Conservation (phyloP, 257 asterid genomes). For the Misopates orontium region DNA sequence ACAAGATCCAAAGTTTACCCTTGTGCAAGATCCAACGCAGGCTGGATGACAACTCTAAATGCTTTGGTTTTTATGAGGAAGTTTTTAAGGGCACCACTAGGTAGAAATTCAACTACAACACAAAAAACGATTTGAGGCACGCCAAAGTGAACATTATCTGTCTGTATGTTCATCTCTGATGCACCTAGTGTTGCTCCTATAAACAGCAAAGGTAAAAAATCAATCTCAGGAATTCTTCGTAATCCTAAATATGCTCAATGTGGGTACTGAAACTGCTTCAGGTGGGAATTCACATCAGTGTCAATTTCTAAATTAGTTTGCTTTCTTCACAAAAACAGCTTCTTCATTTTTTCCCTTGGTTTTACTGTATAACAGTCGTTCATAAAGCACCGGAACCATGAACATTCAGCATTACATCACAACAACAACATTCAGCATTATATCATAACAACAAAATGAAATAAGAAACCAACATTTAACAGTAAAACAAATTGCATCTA, state of each 20-base stretch:
- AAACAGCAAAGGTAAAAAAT: slow-evolving; percentile 45
- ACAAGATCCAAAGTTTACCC: slow-evolving; percentile 45
- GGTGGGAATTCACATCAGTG: too few relatives aligned
- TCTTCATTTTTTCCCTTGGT: too few relatives aligned
- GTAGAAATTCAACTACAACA: slow-evolving; percentile 77
- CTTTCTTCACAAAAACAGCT: not conserved
- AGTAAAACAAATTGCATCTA: not conserved
- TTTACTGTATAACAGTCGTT: too few relatives aligned
- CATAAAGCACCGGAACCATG: too few relatives aligned
- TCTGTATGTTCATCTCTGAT: slow-evolving; percentile 57
- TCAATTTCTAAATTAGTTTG: not conserved
- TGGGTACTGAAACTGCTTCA: not conserved
- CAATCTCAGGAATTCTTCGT: not conserved
- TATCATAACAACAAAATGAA: too few relatives aligned
- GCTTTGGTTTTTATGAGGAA: slow-evolving; percentile 75
- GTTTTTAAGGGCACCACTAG: slow-evolving; percentile 74
- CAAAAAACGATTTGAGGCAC: slow-evolving; percentile 66
- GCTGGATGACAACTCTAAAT: slow-evolving; percentile 76
- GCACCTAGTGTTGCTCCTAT: slow-evolving; percentile 76
- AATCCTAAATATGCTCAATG: not conserved
- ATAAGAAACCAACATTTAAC: too few relatives aligned
- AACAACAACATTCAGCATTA: too few relatives aligned
- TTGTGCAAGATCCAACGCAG: slow-evolving; percentile 76
- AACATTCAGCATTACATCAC: too few relatives aligned
- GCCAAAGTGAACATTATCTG: slow-evolving; percentile 59